These are phyloP conservation scores for Pythium myriotylum DNA, from an alignment of 352 stramenopile species.

Conservation along the genomic window DNA sequence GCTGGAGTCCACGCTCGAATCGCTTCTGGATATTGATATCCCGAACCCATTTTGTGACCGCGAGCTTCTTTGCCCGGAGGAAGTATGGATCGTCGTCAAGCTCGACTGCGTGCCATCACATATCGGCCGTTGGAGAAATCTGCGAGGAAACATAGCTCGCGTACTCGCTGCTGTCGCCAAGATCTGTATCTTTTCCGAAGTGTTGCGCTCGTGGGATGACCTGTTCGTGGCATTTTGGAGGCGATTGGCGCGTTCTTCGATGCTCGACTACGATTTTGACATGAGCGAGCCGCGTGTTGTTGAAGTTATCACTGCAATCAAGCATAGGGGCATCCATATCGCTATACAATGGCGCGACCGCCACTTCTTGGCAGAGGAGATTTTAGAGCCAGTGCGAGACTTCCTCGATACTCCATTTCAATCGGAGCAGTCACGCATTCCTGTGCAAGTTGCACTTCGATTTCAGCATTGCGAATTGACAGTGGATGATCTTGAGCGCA, in stretches of 20 bases:
- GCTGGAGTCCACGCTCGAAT: not conserved
- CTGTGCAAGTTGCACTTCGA: no score
- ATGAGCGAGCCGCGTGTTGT: no score
- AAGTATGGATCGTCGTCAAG: not conserved
- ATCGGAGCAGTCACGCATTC: no score
- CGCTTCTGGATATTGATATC: not conserved
- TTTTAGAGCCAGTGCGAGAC: no score
- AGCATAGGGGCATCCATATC: no score
- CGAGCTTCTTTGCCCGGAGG: not conserved
- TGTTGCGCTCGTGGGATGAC: not conserved
- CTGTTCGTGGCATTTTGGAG: not conserved
- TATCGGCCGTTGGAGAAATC: not conserved
- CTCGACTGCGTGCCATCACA: not conserved
- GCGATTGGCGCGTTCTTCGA: not conserved
- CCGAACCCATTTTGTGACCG: not conserved
- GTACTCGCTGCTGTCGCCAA: not conserved
- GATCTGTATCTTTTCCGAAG: not conserved
- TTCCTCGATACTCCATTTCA: no score
- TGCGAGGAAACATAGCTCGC: not conserved
- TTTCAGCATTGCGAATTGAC: no score
- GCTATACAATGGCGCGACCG: no score
- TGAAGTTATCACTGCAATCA: no score
- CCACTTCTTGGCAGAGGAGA: no score
- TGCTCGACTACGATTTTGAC: not conserved
- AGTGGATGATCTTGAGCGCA: no score